Conservation (phyloP, 2,329 filamentous ascomycete species). For the Domatiomyces globalis region DNA sequence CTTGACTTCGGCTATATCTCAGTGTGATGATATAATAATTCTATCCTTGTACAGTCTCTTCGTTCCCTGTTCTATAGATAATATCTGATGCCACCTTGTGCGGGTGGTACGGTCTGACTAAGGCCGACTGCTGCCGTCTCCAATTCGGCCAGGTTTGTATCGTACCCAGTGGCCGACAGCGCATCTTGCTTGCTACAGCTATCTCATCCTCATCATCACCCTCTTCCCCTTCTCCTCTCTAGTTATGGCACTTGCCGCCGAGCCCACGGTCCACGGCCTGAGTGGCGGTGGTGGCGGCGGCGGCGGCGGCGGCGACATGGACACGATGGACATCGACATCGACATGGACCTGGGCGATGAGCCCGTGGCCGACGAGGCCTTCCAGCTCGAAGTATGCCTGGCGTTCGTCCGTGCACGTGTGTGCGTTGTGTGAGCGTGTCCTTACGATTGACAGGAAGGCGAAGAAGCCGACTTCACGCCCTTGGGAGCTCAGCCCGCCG, state of each 20-base stretch:
- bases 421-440: not conserved
- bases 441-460: constrained; percentile 14
- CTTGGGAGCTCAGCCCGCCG: constrained; percentile 5
- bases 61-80: no score
- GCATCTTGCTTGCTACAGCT: no score
- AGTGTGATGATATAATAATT: no score
- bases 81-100: no score
- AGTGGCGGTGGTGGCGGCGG: not conserved
- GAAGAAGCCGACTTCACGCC: constrained; percentile 18
- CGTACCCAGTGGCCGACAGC: no score
- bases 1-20: no score
- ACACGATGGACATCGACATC: constrained; percentile 19
- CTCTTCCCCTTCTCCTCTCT: no score
- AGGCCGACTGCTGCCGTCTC: no score
- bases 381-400: constrained; percentile 16
- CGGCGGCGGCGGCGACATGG: not conserved
- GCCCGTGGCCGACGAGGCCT: constrained; percentile 13
- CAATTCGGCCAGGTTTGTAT: no score
- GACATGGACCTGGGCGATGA: constrained; percentile 18
- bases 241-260: not conserved
- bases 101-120: no score
- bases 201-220: no score
- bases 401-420: not conserved
- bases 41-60: no score
- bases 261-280: not conserved